phyloP scores from a whole-genome alignment of 1,284 basidiomycete genomes.

The Dichomitus squalens region DNA sequence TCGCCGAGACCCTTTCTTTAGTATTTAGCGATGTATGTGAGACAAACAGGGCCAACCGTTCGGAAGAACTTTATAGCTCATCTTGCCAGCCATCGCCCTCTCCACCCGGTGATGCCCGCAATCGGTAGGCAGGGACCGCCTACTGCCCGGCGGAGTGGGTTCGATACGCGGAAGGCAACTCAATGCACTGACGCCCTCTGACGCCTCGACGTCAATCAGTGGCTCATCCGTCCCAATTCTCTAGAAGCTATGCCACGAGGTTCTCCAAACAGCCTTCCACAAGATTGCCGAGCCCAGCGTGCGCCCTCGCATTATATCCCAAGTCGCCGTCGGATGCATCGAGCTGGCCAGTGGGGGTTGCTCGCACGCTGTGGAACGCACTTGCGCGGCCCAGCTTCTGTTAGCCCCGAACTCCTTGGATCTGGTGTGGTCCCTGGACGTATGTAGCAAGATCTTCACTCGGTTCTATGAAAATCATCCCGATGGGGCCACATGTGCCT shows the following conservation, averaged over 20 bases:
- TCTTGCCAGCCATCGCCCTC: neutral
- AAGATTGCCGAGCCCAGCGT: constrained; percentile 14
- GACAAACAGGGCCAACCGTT: constrained; percentile 6
- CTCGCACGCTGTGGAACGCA: constrained; percentile 7
- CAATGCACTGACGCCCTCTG: constrained; percentile 9
- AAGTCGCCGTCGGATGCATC: constrained; percentile 17
- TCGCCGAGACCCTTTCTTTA: neutral
- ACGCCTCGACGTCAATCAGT: constrained; percentile 24
- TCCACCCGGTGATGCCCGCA: constrained; percentile 6
- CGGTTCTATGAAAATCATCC: constrained; percentile 15
- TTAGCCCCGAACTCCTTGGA: neutral
- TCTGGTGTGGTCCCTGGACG: neutral
- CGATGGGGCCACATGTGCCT: constrained; percentile 8
- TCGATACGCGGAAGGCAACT: constrained; percentile 9
- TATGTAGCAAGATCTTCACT: constrained; percentile 6
- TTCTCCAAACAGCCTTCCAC: constrained; percentile 9
- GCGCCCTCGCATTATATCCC: constrained; percentile 3
- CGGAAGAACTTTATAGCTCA: constrained; percentile 11
- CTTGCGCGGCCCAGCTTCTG: neutral
- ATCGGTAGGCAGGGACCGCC: constrained; percentile 9
- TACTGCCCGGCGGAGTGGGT: neutral
- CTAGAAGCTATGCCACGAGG: constrained; percentile 23
- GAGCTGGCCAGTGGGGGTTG: neutral
- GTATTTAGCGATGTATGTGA: neutral
- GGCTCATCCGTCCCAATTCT: neutral